These are phyloP conservation scores for Inonotus hispidus DNA, from an alignment of 1,284 basidiomycete genomes.

Conservation along the genomic window DNA sequence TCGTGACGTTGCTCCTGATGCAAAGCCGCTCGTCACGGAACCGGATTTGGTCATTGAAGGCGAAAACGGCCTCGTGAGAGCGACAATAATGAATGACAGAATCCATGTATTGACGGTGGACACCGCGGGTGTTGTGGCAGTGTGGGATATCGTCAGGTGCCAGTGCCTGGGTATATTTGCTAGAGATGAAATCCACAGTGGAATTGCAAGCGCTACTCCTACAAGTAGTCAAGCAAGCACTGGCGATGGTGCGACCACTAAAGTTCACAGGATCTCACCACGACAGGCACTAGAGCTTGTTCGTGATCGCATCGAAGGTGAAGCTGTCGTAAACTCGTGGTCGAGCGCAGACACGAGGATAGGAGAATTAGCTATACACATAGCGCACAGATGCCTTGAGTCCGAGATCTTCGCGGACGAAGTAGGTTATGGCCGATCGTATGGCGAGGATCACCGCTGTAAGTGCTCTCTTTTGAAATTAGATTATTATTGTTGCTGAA, in stretches of 20 bases:
- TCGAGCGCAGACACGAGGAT: conserved; percentile 85
- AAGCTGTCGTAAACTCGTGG: conserved; percentile 85
- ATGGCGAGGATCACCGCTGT: conserved; percentile 79
- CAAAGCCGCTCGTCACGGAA: conserved; percentile 50
- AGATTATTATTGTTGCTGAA: conserved; percentile 27
- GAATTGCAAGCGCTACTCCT: conserved; percentile 26
- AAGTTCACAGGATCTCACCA: conserved; percentile 48
- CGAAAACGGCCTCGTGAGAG: conserved; percentile 79
- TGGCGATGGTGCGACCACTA: conserved; percentile 27
- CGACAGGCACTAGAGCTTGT: conserved; percentile 86
- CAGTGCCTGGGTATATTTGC: conserved; percentile 71
- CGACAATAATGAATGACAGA: conserved; percentile 82
- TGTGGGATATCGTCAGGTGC: conserved; percentile 89
- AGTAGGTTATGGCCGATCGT: conserved; percentile 58
- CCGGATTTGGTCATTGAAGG: conserved; percentile 78
- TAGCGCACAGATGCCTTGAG: conserved; percentile 87
- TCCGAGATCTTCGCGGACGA: conserved; percentile 96
- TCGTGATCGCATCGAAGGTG: conserved; percentile 85
- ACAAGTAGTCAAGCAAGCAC: conserved; percentile 26
- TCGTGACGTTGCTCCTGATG: conserved; percentile 80
- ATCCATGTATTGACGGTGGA: conserved; percentile 91
- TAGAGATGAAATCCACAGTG: conserved; percentile 59
- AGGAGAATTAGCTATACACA: conserved; percentile 83
- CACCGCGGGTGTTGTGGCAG: conserved; percentile 77
- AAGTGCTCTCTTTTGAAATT: conserved; percentile 30